Evolutionary conservation across 2,329 filamentous ascomycete genomes (phyloP), one percentile per base, ranked within the genome.

Genomic region (Drechslera avenae): DNA sequence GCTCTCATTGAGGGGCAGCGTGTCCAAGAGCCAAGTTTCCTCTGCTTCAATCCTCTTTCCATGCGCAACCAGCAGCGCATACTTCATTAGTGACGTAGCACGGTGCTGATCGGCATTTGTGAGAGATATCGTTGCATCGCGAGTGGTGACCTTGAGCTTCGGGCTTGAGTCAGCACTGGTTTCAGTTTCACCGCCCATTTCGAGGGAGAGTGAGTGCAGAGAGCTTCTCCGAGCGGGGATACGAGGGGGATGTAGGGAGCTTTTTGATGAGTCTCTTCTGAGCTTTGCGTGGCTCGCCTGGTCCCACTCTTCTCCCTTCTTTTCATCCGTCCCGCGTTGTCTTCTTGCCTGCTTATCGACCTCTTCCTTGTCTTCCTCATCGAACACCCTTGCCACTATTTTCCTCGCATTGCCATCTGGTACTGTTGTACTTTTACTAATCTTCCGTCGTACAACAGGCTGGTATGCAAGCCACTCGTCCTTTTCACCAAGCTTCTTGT

Each of bases 191-290:
- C 21, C 21, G 21, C 6, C 21, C 21, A 23, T 17, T 16, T 49
- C 37, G 3, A 14, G 9, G 8, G 10, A 8, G 32, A 49, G 18
- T n/a, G 39, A 43, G 3, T 2, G 9, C 16, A 49, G n/a, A 17
- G 46, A 49, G 39, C 39, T 43, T 19, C 30, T 43, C 13, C 85
- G 0, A 10, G 23, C 71, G 14, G 50, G 45, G n/a, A 53, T 49
- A 8, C 17, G 10, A 18, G 19, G 45, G 6, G 21, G n/a, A 10
- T 19, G 35, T 9, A 39, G 2, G 13, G 17, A 18, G 1, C 30
- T n/a, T 12, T 8, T 28, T 5, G 31, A 48, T 10, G 31, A 36
- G 12, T 4, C 10, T 26, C 26, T 40, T 18, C 37, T 40, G 26
- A 28, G 26, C 26, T 28, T 28, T 28, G 26, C 26, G 9, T 28